These are phyloP conservation scores for Microthyrium microscopicum DNA, from an alignment of 2,329 filamentous ascomycete genomes.

Conservation along the genomic window DNA sequence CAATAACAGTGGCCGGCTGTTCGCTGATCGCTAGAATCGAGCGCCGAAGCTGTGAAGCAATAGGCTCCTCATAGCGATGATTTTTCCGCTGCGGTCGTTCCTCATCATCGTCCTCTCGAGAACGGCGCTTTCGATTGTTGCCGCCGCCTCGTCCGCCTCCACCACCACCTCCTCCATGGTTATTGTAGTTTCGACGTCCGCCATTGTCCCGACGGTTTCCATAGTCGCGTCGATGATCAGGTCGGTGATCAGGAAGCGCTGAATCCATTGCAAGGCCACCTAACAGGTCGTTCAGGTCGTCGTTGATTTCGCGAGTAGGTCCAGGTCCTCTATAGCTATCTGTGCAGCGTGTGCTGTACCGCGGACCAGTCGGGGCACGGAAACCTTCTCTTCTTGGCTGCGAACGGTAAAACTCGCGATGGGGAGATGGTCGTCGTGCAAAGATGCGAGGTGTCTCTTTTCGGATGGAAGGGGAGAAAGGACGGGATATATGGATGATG, in stretches of 20 bases:
- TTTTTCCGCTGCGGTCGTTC: constrained; percentile 1
- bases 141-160: constrained; percentile 30
- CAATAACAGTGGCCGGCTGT: constrained; percentile 1
- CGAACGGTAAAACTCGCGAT: no score
- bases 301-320: neutral
- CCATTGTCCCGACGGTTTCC: neutral
- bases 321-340: neutral
- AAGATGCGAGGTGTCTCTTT: no score
- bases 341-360: no score
- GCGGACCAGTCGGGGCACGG: no score
- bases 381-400: no score
- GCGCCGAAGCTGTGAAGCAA: constrained; percentile 7
- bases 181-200: neutral
- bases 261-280: neutral
- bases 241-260: neutral
- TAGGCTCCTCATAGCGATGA: constrained; percentile 7
- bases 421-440: no score
- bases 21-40: constrained; percentile 7
- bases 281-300: neutral
- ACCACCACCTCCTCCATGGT: constrained; percentile 17
- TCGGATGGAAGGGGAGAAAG: no score
- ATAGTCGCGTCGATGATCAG: neutral
- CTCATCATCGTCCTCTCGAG: constrained; percentile 7
- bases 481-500: no score
- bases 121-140: neutral